These are phyloP conservation scores for Aspergillus fumigatiaffinis DNA, from an alignment of 2,329 filamentous ascomycete genomes.

Conservation along the genomic window DNA sequence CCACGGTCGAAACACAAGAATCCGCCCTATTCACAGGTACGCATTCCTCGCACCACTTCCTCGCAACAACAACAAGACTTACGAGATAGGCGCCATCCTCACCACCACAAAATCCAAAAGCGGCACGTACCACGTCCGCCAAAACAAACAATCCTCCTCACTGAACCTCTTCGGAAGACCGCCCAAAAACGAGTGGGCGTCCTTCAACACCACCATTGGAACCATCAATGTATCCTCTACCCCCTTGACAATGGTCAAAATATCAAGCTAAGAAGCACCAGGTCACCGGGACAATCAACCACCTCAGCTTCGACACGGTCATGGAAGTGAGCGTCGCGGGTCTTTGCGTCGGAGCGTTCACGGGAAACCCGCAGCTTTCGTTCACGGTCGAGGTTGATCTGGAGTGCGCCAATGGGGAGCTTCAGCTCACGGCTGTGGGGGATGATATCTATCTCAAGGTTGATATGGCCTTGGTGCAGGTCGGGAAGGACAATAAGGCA, in stretches of 20 bases:
- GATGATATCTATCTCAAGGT: background rate
- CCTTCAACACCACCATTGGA: background rate
- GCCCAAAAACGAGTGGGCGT: background rate
- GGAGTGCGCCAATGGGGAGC: background rate
- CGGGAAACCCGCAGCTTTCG: background rate
- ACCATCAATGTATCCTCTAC: background rate
- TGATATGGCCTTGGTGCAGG: background rate
- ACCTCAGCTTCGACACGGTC: background rate
- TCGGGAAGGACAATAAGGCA: background rate
- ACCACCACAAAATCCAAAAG: background rate
- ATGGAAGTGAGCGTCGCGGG: background rate
- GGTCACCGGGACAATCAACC: background rate
- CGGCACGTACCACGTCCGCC: background rate
- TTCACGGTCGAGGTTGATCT: background rate
- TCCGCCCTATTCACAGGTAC: background rate
- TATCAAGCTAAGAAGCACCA: background rate
- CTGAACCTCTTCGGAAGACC: background rate
- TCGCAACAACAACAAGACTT: background rate
- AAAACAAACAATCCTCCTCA: background rate
- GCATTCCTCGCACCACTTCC: background rate
- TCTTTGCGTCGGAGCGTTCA: background rate
- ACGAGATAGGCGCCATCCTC: background rate
- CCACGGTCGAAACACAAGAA: background rate
- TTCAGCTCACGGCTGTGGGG: background rate
- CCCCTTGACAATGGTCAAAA: background rate